Conservation (phyloP, 371 early-diverging fungal genomes). For the Circinella umbellata region DNA sequence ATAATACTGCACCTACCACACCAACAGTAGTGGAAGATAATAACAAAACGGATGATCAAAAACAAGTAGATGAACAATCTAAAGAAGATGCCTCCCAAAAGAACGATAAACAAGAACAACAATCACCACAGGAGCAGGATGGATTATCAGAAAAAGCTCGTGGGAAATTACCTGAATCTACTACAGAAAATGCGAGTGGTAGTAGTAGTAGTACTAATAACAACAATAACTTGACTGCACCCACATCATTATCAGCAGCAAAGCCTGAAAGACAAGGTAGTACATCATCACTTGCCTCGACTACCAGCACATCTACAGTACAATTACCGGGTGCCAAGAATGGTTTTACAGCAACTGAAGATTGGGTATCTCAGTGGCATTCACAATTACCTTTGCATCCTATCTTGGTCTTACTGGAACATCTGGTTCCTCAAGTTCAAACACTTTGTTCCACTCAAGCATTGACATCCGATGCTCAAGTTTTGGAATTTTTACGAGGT, state of each 20-base stretch:
- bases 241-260: constrained; percentile 14
- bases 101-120: background rate
- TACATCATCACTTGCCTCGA: background rate
- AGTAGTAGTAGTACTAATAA: background rate
- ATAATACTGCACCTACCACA: constrained; percentile 5
- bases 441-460: constrained; percentile 39
- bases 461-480: constrained; percentile 39
- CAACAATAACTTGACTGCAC: constrained; percentile 14
- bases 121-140: background rate
- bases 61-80: background rate
- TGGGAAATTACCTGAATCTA: constrained; percentile 42
- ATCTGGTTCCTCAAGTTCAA: constrained; percentile 70
- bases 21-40: constrained; percentile 2
- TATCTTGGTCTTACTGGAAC: constrained; percentile 60
- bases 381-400: constrained; percentile 69
- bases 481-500: constrained; percentile 39
- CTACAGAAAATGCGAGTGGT: background rate
- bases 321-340: constrained; percentile 47
- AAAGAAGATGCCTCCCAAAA: constrained; percentile 6
- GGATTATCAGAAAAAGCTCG: constrained; percentile 46
- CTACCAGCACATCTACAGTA: constrained; percentile 24
- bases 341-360: constrained; percentile 49
- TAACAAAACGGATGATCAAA: too few species aligned
- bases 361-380: constrained; percentile 63
- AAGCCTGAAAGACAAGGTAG: constrained; percentile 1